Evolutionary conservation across 1,139 yeast genomes (phyloP).

Genomic region (Diutina pseudorugosa): DNA sequence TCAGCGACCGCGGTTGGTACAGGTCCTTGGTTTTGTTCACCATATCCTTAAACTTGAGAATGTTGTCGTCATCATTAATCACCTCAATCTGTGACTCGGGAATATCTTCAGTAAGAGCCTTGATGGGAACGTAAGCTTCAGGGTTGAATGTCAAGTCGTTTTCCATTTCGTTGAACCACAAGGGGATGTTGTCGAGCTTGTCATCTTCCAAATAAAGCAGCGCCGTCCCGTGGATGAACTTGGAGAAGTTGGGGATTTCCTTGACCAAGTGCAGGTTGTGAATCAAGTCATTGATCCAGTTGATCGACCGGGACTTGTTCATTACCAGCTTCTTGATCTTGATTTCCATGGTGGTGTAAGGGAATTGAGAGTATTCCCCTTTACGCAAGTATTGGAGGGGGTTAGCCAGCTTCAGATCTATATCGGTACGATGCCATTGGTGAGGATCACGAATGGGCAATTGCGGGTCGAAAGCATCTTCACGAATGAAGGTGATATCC

Average conservation of each 20-base stretch:
- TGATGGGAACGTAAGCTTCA: conserved; percentile 53
- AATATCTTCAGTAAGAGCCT: conserved; percentile 19
- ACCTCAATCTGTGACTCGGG: conserved; percentile 16
- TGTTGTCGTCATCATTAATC: conserved; percentile 29
- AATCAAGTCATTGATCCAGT: conserved; percentile 85
- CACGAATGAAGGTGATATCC: conserved; percentile 77
- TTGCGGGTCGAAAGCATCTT: conserved; percentile 73
- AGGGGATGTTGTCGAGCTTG: conserved; percentile 78
- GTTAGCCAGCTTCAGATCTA: conserved; percentile 63
- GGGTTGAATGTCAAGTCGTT: conserved; percentile 65
- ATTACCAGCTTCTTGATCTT: conserved; percentile 48
- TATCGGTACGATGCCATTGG: conserved; percentile 86
- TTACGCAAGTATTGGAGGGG: conserved; percentile 67
- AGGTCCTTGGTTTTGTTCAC: conserved; percentile 14
- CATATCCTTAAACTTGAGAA: conserved; percentile 33
- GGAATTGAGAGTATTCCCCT: conserved; percentile 80
- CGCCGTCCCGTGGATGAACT: conserved; percentile 86
- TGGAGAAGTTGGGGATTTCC: conserved; percentile 84
- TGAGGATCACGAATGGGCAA: conserved; percentile 84
- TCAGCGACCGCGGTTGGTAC: conserved; percentile 1
- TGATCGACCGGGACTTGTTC: conserved; percentile 29
- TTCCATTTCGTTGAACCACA: conserved; percentile 91
- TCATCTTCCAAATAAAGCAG: conserved; percentile 83
- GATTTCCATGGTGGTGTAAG: conserved; percentile 86
- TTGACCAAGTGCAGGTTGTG: conserved; percentile 66